Base-by-base conservation (phyloP, 78 protist species). In the Salpingoeca rosetta region DNA sequence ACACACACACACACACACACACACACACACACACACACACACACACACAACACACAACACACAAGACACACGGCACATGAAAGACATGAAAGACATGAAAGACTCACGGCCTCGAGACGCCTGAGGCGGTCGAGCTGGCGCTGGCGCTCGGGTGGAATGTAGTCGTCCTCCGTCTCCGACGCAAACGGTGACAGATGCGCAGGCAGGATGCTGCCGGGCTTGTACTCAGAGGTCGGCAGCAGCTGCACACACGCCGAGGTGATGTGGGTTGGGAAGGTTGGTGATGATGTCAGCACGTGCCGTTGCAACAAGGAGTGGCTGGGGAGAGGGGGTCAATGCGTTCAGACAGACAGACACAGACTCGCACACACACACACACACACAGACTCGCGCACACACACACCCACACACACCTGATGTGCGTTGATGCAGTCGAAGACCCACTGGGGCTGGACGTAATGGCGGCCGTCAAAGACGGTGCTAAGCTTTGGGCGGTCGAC, bases 401-500 rank as follows among this genome's bases (percentile, higher is more conserved):
- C n/a, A n/a, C n/a, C 31, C 17, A 17, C 65, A 51, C 65, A 17
- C 17, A 51, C 65, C 7, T 7, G 31, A 2, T 75, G 28, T 10
- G 84, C 84, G 87, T 97, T 97, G 84, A 95, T 37, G 72, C 91
- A 91, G 87, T 96, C 99, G 85, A 85, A 94, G 36, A 97, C 90
- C 98, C 98, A 97, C 93, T 97, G 99, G 39, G 99, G 99, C 89
- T 94, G 98, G 38, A 96, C 88, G 88, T 94, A 93, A 42, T 56
- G 90, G 44, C 94, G 87, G 10, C 79, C 87, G 45, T 0, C 73
- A 35, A 73, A 39, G 24, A 25, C 7, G 28, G 40, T 27, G n/a
- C 51, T 11, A 7, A 42, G 43, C 1, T 11, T 26, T 42, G 90
- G 90, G 3, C 90, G 82, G 81, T 93, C 96, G 43, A 90, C 73